Evolutionary conservation across 306 rosid species (phyloP).

Genomic region (Lathyrus tuberosus): DNA sequence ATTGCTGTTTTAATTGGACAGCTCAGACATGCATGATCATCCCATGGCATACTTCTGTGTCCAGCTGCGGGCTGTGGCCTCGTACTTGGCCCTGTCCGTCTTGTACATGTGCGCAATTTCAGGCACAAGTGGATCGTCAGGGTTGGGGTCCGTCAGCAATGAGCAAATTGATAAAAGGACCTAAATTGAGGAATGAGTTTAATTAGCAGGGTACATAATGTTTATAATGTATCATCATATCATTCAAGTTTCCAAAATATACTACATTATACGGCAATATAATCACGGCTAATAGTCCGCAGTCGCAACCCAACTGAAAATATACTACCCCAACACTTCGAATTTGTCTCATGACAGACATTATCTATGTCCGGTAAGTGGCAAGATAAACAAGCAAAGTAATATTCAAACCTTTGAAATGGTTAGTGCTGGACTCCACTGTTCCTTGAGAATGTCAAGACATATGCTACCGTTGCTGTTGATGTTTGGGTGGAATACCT

Average conservation of each 20-base stretch:
- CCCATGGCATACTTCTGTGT: conserved; percentile 93
- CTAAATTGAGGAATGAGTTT: conserved; percentile 37
- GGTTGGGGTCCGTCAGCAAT: conserved; percentile 83
- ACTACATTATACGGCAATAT: neutral
- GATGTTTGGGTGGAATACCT: conserved; percentile 92
- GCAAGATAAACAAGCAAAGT: conserved; percentile 11
- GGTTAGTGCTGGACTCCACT: conserved; percentile 94
- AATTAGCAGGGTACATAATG: too few relatives aligned
- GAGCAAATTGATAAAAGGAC: conserved; percentile 85
- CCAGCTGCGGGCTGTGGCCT: conserved; percentile 91
- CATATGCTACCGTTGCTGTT: conserved; percentile 92
- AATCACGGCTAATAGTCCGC: neutral
- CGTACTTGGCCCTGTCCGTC: conserved; percentile 81
- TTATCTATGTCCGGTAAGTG: conserved; percentile 11
- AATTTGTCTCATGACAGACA: neutral
- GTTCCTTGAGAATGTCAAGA: conserved; percentile 93
- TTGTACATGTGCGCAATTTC: conserved; percentile 92
- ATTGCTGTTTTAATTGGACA: conserved; percentile 31
- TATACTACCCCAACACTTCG: neutral
- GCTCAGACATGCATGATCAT: conserved; percentile 41
- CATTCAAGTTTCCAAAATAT: neutral
- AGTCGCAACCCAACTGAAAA: neutral
- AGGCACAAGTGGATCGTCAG: conserved; percentile 86
- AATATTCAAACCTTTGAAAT: conserved; percentile 74
- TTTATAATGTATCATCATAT: too few relatives aligned